phyloP scores from a whole-genome alignment of 306 rosid species.

The Cucurbita moschata region DNA sequence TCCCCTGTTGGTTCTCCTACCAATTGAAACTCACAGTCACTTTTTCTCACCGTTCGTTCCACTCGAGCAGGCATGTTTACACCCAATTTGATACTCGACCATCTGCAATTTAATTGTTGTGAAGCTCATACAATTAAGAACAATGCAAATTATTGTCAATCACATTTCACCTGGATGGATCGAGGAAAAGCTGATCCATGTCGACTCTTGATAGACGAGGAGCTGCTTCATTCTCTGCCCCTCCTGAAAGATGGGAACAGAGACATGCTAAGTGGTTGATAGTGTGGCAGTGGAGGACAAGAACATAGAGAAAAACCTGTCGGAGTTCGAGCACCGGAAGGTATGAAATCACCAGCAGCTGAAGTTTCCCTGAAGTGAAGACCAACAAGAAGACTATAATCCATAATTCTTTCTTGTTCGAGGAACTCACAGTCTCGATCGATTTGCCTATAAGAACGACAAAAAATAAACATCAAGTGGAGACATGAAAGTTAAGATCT shows the following conservation, averaged over 20 bases:
- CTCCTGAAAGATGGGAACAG: slow-evolving; percentile 21
- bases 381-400: slow-evolving; percentile 76
- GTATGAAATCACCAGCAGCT: slow-evolving; percentile 43
- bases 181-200: slow-evolving; percentile 45
- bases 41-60: slow-evolving; percentile 60
- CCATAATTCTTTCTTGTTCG: slow-evolving; percentile 90
- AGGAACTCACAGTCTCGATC: slow-evolving; percentile 84
- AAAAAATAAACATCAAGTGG: not conserved
- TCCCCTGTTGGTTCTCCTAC: slow-evolving; percentile 79
- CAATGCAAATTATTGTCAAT: not conserved
- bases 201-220: slow-evolving; percentile 34
- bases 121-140: not conserved
- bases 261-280: not conserved
- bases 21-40: slow-evolving; percentile 39
- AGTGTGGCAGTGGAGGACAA: not conserved
- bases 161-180: slow-evolving; percentile 53
- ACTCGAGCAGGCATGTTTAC: slow-evolving; percentile 63
- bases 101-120: slow-evolving; percentile 25
- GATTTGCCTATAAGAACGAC: slow-evolving; percentile 40
- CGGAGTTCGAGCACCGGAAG: slow-evolving; percentile 33
- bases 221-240: slow-evolving; percentile 29
- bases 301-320: slow-evolving; percentile 24
- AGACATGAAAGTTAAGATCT: not conserved
- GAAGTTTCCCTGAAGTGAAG: slow-evolving; percentile 71
- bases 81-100: slow-evolving; percentile 52